These are phyloP conservation scores for Petrea volubilis DNA, from an alignment of 257 asterid species.

Conservation along the genomic window DNA sequence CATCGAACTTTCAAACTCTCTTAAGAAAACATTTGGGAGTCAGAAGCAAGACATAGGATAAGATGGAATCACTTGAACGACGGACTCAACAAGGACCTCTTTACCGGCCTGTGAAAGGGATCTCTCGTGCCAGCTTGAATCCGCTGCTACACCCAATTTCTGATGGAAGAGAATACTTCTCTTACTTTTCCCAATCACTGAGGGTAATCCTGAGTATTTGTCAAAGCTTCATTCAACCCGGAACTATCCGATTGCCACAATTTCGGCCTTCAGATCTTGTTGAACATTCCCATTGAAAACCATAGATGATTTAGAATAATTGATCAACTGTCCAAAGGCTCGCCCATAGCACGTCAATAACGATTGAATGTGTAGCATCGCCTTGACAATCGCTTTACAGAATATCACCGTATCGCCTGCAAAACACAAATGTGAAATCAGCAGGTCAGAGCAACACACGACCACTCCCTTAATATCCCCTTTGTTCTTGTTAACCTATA, in stretches of 20 bases:
- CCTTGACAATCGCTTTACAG: neutral
- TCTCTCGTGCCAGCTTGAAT: neutral
- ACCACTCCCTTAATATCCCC: neutral
- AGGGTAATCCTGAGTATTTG: neutral
- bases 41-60: neutral
- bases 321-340: neutral
- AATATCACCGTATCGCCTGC: neutral
- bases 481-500: neutral
- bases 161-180: neutral
- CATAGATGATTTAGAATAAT: neutral
- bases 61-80: neutral
- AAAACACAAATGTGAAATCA: neutral
- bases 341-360: neutral
- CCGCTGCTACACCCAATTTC: neutral
- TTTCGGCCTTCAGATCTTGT: too few relatives aligned
- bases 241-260: neutral
- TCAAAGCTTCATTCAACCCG: neutral
- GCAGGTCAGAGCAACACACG: neutral
- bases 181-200: neutral
- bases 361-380: neutral
- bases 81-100: neutral
- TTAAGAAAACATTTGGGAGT: neutral
- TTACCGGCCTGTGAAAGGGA: neutral
- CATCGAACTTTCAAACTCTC: neutral
- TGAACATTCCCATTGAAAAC: neutral